Evolutionary conservation across 2,329 filamentous ascomycete species (phyloP).

Genomic region (Fusarium sp.): DNA sequence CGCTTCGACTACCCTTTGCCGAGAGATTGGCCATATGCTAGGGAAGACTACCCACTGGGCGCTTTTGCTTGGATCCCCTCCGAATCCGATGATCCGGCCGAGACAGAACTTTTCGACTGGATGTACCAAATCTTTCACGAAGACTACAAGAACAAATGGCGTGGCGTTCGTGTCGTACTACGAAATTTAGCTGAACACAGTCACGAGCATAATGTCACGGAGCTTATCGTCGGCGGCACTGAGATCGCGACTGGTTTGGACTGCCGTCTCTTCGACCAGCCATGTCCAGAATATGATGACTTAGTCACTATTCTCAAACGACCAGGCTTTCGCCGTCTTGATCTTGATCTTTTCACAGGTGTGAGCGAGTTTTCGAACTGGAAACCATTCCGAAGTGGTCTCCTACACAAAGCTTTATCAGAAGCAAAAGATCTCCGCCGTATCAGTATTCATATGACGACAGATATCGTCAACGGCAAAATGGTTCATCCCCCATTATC

Average conservation of each 20-base stretch:
- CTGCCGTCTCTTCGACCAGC: neutral
- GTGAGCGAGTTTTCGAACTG: neutral
- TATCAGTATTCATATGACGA: neutral
- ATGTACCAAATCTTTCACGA: neutral
- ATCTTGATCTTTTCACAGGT: neutral
- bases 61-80: too few relatives aligned
- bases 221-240: neutral
- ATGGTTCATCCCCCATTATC: fast-evolving
- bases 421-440: neutral
- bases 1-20: constrained; percentile 8
- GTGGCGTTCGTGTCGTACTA: neutral
- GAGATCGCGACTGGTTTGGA: neutral
- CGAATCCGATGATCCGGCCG: too few relatives aligned
- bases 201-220: neutral
- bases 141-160: neutral
- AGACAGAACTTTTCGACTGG: neutral
- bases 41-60: too few relatives aligned
- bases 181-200: neutral
- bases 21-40: neutral
- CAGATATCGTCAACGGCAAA: fast-evolving
- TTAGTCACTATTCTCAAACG: neutral
- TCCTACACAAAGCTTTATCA: neutral
- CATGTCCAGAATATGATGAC: neutral
- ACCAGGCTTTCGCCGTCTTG: neutral
- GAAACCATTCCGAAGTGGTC: neutral